Percentiles rank a stretch among this genome's conserved stretches.
These are phyloP conservation scores for Cucurbitaria berberidis DNA, from an alignment of 2,329 filamentous ascomycete genomes.

Conservation along the genomic window DNA sequence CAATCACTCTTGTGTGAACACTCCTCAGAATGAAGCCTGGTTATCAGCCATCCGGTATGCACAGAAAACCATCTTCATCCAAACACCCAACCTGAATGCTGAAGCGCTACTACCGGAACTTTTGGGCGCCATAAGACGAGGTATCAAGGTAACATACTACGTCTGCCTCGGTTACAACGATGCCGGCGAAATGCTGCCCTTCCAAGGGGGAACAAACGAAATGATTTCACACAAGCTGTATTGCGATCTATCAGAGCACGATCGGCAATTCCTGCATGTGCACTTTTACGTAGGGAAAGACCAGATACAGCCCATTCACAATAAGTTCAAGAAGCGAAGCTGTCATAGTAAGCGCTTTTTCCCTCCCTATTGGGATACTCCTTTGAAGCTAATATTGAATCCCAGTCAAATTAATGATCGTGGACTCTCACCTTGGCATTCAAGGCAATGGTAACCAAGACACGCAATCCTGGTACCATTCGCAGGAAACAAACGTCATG, in stretches of 20 bases:
- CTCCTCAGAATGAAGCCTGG: constrained; percentile 79
- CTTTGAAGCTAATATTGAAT: background rate
- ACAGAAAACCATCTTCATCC: constrained; percentile 71
- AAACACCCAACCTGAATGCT: constrained; percentile 78
- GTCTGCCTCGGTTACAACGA: constrained; percentile 83
- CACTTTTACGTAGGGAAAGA: constrained; percentile 78
- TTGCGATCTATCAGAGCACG: constrained; percentile 57
- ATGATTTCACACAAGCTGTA: constrained; percentile 69
- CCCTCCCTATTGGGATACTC: no score
- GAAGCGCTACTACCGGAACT: constrained; percentile 69
- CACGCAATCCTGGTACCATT: constrained; percentile 80
- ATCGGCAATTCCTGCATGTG: constrained; percentile 62
- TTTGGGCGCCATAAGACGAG: constrained; percentile 67
- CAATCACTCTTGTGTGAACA: constrained; percentile 65
- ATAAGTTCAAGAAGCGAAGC: constrained; percentile 67
- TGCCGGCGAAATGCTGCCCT: constrained; percentile 74
- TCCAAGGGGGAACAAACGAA: constrained; percentile 78
- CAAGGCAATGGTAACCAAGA: constrained; percentile 81
- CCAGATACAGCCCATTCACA: constrained; percentile 70
- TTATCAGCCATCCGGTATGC: constrained; percentile 72
- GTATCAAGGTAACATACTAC: constrained; percentile 72
- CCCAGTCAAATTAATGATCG: constrained; percentile 73
- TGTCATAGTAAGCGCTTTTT: constrained; percentile 61
- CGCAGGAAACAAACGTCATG: constrained; percentile 79
- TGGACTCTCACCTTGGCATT: constrained; percentile 71